Evolutionary conservation across 1,284 basidiomycete genomes (phyloP), one percentile per base, ranked within the genome.

Genomic region (Rhodotorula sp.): DNA sequence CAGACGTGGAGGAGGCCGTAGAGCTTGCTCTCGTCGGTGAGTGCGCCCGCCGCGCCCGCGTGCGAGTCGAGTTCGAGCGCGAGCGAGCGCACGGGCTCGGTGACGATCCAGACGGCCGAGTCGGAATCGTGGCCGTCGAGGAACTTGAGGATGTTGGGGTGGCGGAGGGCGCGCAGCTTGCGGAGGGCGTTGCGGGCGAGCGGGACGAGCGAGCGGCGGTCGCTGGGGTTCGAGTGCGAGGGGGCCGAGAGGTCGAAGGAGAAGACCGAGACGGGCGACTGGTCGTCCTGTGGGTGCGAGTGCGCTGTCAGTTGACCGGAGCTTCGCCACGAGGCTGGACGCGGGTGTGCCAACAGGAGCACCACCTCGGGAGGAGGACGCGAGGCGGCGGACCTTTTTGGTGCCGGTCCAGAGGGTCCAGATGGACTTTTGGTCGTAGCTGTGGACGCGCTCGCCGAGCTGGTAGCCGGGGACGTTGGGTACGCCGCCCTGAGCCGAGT

Each of bases 91-190:
- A 98, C 90, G 7, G 91, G 90, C 82, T 99, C 97, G 0, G 96
- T 97, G 84, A 97, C 91, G 77, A 99, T 92, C 82, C 93, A 91
- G 54, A 99, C 87, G 1, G 88, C 87, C 1, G 88, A 88, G 60
- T 96, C 93, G 3, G 92, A 91, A 80, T 97, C 82, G 49, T 66
- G 63, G 23, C 77, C 78, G 76, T 97, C 95, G 83, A 99, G 88
- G 81, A 97, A 96, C 80, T 92, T 95, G 77, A 99, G 87, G 5
- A 99, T 88, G 81, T 98, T 91, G 0, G 97, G 97, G 84, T 99
- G 97, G 50, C 97, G 88, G 12, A 91, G 90, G 3, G 93, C 92
- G 54, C 95, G 87, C 17, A 99, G 85, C 82, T 96, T 98, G 73
- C 91, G 89, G 49, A 97, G 84, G 0, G 94, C 88, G 82, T 99